Conservation (phyloP, 805 yeast genomes). For the Ogataea paradorogensis region DNA sequence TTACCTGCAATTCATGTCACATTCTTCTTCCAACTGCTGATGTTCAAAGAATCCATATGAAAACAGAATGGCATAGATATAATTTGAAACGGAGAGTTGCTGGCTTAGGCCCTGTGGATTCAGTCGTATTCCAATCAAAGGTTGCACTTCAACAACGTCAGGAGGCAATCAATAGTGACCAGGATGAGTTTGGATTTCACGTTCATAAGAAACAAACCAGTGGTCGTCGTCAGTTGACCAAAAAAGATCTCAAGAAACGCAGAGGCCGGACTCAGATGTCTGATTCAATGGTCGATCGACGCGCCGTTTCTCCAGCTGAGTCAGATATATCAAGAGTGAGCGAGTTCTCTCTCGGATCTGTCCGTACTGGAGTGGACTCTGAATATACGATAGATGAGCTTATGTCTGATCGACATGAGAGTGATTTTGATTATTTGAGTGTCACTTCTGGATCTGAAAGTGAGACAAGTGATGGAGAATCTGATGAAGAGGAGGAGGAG, state of each 20-base stretch:
- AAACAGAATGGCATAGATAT: conserved; percentile 97
- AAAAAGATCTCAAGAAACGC: conserved; percentile 36
- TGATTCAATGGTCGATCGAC: conserved; percentile 6
- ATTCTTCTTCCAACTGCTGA: conserved; percentile 78
- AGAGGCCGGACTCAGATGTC: conserved; percentile 29
- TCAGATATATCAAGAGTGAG: conserved; percentile 56
- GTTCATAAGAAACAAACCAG: conserved; percentile 31
- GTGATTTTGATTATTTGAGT: conserved; percentile 11
- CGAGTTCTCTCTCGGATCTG: conserved; percentile 47
- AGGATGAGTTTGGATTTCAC: conserved; percentile 56
- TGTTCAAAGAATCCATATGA: conserved; percentile 90
- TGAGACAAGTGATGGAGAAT: conserved; percentile 21
- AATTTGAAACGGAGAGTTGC: conserved; percentile 93
- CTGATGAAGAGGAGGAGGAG: conserved; percentile 15
- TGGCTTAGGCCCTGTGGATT: conserved; percentile 59
- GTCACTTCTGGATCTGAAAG: conserved; percentile 8
- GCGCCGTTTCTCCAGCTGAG: conserved; percentile 50
- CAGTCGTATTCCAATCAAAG: conserved; percentile 29
- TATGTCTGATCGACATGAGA: conserved; percentile 18
- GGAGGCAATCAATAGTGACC: conserved; percentile 29
- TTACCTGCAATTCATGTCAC: conserved; percentile 87
- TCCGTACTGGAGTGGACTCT: conserved; percentile 20
- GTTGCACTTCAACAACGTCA: conserved; percentile 27
- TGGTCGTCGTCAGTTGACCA: conserved; percentile 37
- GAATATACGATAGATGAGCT: conserved; percentile 24